Evolutionary conservation across 163 green algal genomes (phyloP).

Genomic region (Trebouxia gelatinosa): DNA sequence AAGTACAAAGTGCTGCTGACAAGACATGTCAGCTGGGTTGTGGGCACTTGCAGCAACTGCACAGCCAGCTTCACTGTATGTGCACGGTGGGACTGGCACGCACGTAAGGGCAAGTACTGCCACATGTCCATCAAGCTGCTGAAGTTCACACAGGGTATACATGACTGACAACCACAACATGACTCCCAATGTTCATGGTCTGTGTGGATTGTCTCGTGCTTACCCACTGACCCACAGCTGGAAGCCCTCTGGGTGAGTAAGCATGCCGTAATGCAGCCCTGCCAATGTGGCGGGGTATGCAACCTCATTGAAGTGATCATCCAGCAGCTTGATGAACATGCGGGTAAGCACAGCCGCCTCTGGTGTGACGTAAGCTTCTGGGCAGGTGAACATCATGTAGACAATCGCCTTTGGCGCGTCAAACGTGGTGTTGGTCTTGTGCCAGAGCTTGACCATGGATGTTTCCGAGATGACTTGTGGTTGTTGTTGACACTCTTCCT

Average conservation of each 20-base stretch:
- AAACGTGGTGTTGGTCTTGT: constrained; percentile 46
- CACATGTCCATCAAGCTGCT: too few species aligned
- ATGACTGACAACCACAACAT: not conserved
- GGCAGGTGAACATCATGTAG: constrained; percentile 50
- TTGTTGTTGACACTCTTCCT: not conserved
- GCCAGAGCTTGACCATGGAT: constrained; percentile 47
- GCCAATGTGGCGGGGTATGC: constrained; percentile 87
- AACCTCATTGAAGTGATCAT: constrained; percentile 80
- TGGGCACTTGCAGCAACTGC: too few species aligned
- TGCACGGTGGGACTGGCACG: too few species aligned
- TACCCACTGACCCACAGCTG: constrained; percentile 46
- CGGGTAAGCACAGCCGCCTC: constrained; percentile 65
- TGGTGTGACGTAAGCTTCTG: constrained; percentile 66
- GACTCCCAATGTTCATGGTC: not conserved
- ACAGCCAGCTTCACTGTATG: too few species aligned
- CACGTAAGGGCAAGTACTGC: too few species aligned
- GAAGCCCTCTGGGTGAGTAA: constrained; percentile 66
- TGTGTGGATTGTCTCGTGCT: not conserved
- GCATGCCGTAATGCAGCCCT: constrained; percentile 74
- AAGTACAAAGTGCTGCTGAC: too few species aligned
- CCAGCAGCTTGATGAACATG: constrained; percentile 74
- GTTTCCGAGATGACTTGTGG: constrained; percentile 21
- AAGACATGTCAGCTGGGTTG: too few species aligned
- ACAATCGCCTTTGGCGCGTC: constrained; percentile 63
- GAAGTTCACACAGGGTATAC: too few species aligned